Conservation (phyloP, 1,284 basidiomycete genomes). For the Leccinum subrobustum region DNA sequence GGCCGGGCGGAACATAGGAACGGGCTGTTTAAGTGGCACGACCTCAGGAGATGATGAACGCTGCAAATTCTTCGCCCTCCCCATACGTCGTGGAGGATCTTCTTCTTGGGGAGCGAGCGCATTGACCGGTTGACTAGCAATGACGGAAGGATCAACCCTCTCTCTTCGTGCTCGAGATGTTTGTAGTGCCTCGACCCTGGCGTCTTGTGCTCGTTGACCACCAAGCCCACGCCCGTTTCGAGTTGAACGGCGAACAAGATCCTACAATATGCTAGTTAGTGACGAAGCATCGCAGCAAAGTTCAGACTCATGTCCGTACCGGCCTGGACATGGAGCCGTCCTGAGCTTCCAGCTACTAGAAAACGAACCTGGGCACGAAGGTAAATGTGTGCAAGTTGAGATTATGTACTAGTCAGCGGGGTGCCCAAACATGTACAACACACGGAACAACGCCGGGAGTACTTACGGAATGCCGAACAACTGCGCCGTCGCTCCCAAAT, state of each 20-base stretch:
- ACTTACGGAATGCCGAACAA: no score
- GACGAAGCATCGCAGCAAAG: no score
- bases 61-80: neutral
- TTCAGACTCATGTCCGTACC: neutral
- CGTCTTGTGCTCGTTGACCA: neutral
- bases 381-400: neutral
- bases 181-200: neutral
- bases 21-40: neutral
- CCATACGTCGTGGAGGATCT: neutral
- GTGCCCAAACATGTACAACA: neutral
- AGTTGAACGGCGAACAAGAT: neutral
- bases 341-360: neutral
- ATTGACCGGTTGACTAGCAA: no score
- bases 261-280: neutral
- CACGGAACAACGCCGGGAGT: no score
- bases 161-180: neutral
- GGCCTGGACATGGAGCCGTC: neutral
- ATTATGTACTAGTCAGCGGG: neutral
- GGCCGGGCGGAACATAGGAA: neutral
- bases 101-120: neutral
- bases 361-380: neutral
- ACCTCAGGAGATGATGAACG: neutral
- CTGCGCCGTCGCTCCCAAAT: no score
- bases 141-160: no score
- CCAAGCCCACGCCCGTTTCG: neutral